A percentile compares a stretch with the other conserved stretches of the same genome.
Evolutionary conservation across 2,329 filamentous ascomycete species (phyloP).

Genomic region (Diplodia corticola): DNA sequence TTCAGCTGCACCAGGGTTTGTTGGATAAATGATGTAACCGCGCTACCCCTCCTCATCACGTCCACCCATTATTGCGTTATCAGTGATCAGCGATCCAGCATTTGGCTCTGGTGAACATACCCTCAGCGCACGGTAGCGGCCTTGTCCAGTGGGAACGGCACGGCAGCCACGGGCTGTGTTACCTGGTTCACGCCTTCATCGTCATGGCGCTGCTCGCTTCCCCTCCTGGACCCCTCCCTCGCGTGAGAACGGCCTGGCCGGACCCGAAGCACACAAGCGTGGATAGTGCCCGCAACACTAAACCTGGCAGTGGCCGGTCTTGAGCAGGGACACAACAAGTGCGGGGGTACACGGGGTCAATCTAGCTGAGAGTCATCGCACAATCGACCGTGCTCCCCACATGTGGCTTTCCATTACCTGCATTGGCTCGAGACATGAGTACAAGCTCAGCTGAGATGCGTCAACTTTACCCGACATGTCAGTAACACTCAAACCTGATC

Average conservation of each 20-base stretch:
- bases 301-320: background rate
- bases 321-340: background rate
- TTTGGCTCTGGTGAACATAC: background rate
- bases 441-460: background rate
- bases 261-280: constrained; percentile 10
- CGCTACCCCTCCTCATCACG: background rate
- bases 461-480: background rate
- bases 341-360: constrained; percentile 11
- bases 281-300: background rate
- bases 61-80: constrained; percentile 6
- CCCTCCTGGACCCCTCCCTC: background rate
- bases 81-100: constrained; percentile 5
- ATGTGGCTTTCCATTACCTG: background rate
- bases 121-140: background rate
- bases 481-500: background rate
- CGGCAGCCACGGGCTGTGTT: background rate
- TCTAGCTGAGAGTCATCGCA: constrained; percentile 9
- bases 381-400: background rate
- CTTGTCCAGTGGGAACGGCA: background rate
- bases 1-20: constrained; percentile 14
- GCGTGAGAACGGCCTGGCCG: background rate
- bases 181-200: constrained; percentile 8
- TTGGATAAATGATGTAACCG: constrained; percentile 23
- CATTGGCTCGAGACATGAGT: background rate
- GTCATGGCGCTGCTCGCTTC: background rate